Evolutionary conservation across 2,329 filamentous ascomycete genomes (phyloP), one percentile per base, ranked within the genome.

Genomic region (Beauveria sp.): DNA sequence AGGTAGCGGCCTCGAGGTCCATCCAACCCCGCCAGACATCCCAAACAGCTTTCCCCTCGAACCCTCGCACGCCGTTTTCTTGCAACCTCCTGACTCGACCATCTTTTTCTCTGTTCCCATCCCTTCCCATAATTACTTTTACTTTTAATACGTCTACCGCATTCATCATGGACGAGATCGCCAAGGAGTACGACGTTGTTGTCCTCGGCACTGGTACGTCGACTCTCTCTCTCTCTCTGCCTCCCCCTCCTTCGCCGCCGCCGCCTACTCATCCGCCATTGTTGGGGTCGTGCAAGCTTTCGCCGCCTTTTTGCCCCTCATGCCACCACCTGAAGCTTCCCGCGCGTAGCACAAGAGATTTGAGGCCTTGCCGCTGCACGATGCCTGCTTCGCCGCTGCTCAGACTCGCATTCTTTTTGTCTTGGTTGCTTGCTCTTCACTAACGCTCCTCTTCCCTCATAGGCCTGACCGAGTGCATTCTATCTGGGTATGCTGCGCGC

Each of bases 391-490:
- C 20, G 9, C 24, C 9, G 12, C 20, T 10, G 40, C 37, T 46
- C 22, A 41, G 24, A 43, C 12, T 40, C 16, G 20, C 43, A 48
- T 28, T 22, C 28, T 30, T 43, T 4, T 6, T 52, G 5, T 30
- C 20, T 14, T 22, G 18, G 8, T 9, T 43, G 3, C 22, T 9
- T 43, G 3, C 22, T 44, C 20, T 59, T 37, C 16, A 20, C 48
- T 59, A 59, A 59, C 47, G 16, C n/a, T 26, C n/a, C 18, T 53
- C 67, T 67, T 64, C 69, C 65, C 69, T 64, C 63, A 51, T 71
- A 96, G 93, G 94, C 74, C 79, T 99, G 84, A 97, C 93, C 66
- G 94, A 99, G 86, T 99, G 94, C 80, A 94, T 99, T 73, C 90
- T 99, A 69, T 97, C 93, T 74, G 94, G 93, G 92, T 96, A 89